Evolutionary conservation across 768 basidiomycete species (phyloP), one percentile per base, ranked within the genome.

Genomic region (Auriscalpium orientale): DNA sequence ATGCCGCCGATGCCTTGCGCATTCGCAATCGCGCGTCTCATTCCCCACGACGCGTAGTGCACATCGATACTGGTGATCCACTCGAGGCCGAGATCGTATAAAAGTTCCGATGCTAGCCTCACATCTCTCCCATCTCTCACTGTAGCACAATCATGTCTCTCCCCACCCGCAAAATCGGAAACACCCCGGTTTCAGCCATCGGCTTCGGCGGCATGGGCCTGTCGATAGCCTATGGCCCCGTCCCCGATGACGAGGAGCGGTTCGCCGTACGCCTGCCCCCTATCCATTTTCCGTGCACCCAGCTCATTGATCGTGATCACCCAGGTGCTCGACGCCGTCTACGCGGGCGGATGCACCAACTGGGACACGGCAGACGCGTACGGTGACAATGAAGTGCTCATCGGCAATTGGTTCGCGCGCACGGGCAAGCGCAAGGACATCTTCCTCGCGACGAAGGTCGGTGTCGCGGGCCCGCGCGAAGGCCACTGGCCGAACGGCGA

Each of bases 381-480:
- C 37, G 69, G 64, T 12, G 71, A 71, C 61, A 70, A 66, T 37
- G 78, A 81, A 61, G 74, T 72, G 1, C 67, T 79, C 8, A 66
- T 82, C 44, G 76, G 75, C 0, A 73, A 74, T 60, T 79, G 76
- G 76, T 55, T 83, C 65, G 73, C 76, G 58, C 68, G 70, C 13
- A 79, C 76, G 10, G 80, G 80, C 7, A 79, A 78, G 52, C 70
- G 79, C 28, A 60, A 70, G 18, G 70, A 79, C 12, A 79, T 82
- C 20, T 86, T 85, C 69, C 72, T 87, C 18, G 82, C 83, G 2
- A 84, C 83, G 18, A 86, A 87, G 65, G 79, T 79, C 47, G 79
- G 79, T 13, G 10, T 68, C 33, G 51, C 57, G 68, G 65, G 20
- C 67, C 35, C 21, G n/a, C 33, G 57, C 3, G 57, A 53, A 8